phyloP scores from a whole-genome alignment of 2,329 filamentous ascomycete species.

The Stagonosporopsis vannaccii region DNA sequence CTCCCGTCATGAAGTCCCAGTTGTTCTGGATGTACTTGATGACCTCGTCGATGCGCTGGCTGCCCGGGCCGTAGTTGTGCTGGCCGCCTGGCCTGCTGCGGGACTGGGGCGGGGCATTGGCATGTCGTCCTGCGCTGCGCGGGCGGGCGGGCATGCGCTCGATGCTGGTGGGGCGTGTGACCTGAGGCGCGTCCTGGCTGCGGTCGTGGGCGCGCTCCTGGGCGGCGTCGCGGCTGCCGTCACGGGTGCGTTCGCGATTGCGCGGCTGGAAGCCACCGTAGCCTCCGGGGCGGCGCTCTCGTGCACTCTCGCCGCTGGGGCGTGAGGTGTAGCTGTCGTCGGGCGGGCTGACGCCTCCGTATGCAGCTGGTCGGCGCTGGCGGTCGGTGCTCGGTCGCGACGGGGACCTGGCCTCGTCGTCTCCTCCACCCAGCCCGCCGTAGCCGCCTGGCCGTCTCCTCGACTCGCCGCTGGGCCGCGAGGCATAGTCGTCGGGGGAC shows the following conservation, averaged over 20 bases:
- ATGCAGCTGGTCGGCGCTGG: constrained; percentile 37
- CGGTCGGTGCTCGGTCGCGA: constrained; percentile 31
- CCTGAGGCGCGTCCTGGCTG: constrained; percentile 37
- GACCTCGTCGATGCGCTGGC: constrained; percentile 62
- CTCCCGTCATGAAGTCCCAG: constrained; percentile 90
- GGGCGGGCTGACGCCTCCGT: constrained; percentile 40
- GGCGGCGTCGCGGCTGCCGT: background rate
- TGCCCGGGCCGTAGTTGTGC: constrained; percentile 48
- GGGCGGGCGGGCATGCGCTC: constrained; percentile 53
- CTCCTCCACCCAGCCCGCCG: constrained; percentile 30
- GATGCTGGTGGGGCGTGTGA: constrained; percentile 49
- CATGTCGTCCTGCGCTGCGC: constrained; percentile 44
- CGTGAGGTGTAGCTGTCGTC: constrained; percentile 32
- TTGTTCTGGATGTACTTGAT: constrained; percentile 84
- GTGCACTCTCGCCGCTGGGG: constrained; percentile 25
- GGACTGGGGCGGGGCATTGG: constrained; percentile 31
- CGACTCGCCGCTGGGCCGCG: constrained; percentile 35
- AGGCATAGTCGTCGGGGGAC: constrained; percentile 23
- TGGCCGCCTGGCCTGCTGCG: constrained; percentile 37
- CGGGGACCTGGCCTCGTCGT: constrained; percentile 26
- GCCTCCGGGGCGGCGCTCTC: constrained; percentile 38
- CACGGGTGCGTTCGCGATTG: constrained; percentile 26
- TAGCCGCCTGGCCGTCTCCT: constrained; percentile 45
- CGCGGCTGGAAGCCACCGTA: constrained; percentile 38
- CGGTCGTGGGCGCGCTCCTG: constrained; percentile 25